Evolutionary conservation across 352 stramenopile species (phyloP).

Genomic region (Globisporangium mamillatum): DNA sequence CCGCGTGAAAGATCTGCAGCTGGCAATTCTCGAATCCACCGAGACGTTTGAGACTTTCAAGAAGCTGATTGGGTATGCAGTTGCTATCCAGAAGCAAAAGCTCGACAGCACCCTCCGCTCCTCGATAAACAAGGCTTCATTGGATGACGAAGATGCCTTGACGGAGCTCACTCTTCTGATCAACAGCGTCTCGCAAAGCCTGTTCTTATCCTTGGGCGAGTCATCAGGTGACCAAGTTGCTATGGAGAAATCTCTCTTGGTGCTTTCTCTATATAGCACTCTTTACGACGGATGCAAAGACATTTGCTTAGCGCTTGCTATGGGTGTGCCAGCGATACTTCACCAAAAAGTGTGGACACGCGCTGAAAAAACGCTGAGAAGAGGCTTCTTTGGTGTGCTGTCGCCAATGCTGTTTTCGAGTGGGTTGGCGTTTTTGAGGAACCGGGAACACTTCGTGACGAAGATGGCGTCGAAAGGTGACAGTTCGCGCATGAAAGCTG

Average conservation of each 20-base stretch:
- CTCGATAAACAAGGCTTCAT: neutral
- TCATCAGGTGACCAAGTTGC: neutral
- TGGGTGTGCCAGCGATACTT: neutral
- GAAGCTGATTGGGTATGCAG: constrained; percentile 35
- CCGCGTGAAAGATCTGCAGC: constrained; percentile 33
- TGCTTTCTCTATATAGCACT: constrained; percentile 15
- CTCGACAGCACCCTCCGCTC: constrained; percentile 6
- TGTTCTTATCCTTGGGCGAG: constrained; percentile 24
- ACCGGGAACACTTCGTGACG: constrained; percentile 19
- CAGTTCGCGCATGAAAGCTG: neutral
- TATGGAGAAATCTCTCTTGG: neutral
- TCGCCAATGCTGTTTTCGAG: constrained; percentile 41
- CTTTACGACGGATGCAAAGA: constrained; percentile 15
- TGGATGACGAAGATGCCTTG: constrained; percentile 19
- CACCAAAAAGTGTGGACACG: constrained; percentile 1
- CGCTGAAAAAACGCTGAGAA: constrained; percentile 11
- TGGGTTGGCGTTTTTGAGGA: constrained; percentile 30
- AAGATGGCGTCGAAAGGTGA: constrained; percentile 7
- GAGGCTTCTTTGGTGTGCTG: constrained; percentile 25
- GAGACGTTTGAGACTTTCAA: constrained; percentile 25
- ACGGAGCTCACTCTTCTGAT: constrained; percentile 39
- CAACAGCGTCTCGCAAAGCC: constrained; percentile 43
- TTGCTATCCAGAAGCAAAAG: constrained; percentile 33
- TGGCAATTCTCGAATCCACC: constrained; percentile 20
- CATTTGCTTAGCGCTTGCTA: constrained; percentile 1